Conservation (phyloP, 2,329 filamentous ascomycete genomes). For the Sarocladiaceae sp. region DNA sequence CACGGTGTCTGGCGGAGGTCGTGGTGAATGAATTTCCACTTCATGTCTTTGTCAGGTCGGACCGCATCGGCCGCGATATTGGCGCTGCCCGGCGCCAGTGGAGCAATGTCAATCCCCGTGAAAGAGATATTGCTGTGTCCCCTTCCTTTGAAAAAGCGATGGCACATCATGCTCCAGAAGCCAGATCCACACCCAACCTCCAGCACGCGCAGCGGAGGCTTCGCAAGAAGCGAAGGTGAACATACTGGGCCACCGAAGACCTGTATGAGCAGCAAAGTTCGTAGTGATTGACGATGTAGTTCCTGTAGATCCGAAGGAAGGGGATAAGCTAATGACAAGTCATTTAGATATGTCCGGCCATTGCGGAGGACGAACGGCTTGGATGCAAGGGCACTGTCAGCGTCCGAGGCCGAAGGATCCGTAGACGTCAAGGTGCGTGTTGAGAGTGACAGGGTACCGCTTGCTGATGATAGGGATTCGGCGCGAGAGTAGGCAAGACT, state of each 20-base stretch:
- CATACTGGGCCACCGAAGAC: slow-evolving; percentile 77
- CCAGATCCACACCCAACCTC: slow-evolving; percentile 84
- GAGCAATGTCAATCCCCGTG: slow-evolving; percentile 75
- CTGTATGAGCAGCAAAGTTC: slow-evolving; percentile 73
- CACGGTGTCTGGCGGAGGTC: slow-evolving; percentile 70
- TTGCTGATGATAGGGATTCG: slow-evolving; percentile 41
- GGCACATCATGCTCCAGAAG: slow-evolving; percentile 85
- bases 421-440: slow-evolving; percentile 41
- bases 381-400: slow-evolving; percentile 24
- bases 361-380: slow-evolving; percentile 65
- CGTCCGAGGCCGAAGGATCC: slow-evolving; percentile 38
- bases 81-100: slow-evolving; percentile 47
- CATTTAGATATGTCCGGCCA: slow-evolving; percentile 76
- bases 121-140: slow-evolving; percentile 69
- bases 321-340: slow-evolving; percentile 68
- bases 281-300: slow-evolving; percentile 78
- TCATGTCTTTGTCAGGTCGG: slow-evolving; percentile 64
- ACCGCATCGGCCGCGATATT: slow-evolving; percentile 26
- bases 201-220: slow-evolving; percentile 69
- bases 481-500: slow-evolving; percentile 28
- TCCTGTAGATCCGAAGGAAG: slow-evolving; percentile 82
- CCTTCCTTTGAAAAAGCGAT: slow-evolving; percentile 66
- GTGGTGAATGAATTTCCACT: slow-evolving; percentile 84
- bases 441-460: slow-evolving; percentile 35
- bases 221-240: slow-evolving; percentile 57